A percentile compares a stretch with the other conserved stretches of the same genome.
Evolutionary conservation across 2,329 filamentous ascomycete species (phyloP).

Genomic region (Talaromyces sp.): DNA sequence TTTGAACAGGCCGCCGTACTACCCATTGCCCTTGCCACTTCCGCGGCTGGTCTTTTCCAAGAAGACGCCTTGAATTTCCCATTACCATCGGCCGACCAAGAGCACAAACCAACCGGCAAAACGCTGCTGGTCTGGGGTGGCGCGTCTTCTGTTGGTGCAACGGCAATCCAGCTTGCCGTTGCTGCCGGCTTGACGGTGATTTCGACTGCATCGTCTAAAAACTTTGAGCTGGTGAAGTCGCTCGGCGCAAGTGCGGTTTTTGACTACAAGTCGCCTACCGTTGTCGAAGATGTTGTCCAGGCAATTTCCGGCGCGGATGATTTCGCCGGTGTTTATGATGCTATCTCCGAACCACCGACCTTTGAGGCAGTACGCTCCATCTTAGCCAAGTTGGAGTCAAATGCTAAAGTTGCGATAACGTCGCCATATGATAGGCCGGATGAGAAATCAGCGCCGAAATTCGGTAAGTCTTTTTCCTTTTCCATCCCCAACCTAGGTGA

Average conservation of each 20-base stretch:
- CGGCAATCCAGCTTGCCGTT: conserved; percentile 37
- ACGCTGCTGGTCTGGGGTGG: conserved; percentile 47
- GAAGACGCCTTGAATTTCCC: conserved; percentile 16
- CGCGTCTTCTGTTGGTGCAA: conserved; percentile 39
- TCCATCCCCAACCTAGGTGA: neutral
- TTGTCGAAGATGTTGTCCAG: conserved; percentile 3
- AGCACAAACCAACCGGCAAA: conserved; percentile 18
- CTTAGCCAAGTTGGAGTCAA: neutral
- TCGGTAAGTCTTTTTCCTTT: neutral
- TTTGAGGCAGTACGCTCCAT: neutral
- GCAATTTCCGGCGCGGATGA: neutral
- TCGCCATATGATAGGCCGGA: neutral
- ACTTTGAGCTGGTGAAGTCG: conserved; percentile 37
- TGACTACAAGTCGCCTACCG: conserved; percentile 32
- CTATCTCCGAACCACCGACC: neutral
- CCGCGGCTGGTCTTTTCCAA: conserved; percentile 19
- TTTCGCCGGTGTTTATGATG: conserved; percentile 3
- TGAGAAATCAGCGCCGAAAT: neutral
- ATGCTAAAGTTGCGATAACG: neutral
- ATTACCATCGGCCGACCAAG: conserved; percentile 2
- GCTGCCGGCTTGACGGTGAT: conserved; percentile 36
- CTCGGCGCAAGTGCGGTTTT: conserved; percentile 41
- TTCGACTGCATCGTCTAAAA: conserved; percentile 30
- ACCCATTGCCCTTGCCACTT: conserved; percentile 22
- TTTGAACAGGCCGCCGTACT: conserved; percentile 22